phyloP scores from a whole-genome alignment of 208 protist species.

The Porcisia hertigi region DNA sequence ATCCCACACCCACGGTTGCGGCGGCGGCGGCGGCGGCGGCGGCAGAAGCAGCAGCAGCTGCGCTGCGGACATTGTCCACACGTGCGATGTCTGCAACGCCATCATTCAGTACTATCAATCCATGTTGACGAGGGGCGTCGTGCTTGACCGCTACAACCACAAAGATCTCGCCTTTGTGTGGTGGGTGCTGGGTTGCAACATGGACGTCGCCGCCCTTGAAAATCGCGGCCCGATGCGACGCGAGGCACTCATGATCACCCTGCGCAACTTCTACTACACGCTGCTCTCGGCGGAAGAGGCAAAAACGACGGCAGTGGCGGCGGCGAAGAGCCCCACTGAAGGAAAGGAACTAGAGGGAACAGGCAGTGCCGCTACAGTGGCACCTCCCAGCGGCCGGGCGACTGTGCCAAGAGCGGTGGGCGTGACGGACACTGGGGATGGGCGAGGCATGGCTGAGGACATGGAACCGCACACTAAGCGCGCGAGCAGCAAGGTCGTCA shows the following conservation, averaged over 20 bases:
- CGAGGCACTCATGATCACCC: slow-evolving; percentile 69
- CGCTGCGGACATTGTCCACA: neutral
- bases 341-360: neutral
- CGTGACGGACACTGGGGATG: neutral
- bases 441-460: neutral
- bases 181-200: slow-evolving; percentile 83
- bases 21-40: neutral
- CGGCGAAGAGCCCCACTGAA: neutral
- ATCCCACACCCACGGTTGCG: neutral
- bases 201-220: slow-evolving; percentile 63
- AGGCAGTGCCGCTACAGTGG: slow-evolving; percentile 1
- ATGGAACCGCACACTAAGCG: neutral
- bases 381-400: neutral
- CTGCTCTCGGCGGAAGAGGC: slow-evolving; percentile 43
- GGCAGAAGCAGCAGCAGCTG: neutral
- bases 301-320: slow-evolving; percentile 6
- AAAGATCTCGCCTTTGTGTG: slow-evolving; percentile 83
- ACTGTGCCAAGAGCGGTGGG: neutral
- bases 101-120: slow-evolving; percentile 79
- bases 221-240: slow-evolving; percentile 47
- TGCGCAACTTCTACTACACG: slow-evolving; percentile 77
- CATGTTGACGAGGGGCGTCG: slow-evolving; percentile 71
- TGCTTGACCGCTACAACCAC: slow-evolving; percentile 81
- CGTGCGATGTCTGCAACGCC: slow-evolving; percentile 53
- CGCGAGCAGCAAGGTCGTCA: neutral